These are phyloP conservation scores for Rachicladosporium sp. DNA, from an alignment of 2,329 filamentous ascomycete genomes.

Conservation along the genomic window DNA sequence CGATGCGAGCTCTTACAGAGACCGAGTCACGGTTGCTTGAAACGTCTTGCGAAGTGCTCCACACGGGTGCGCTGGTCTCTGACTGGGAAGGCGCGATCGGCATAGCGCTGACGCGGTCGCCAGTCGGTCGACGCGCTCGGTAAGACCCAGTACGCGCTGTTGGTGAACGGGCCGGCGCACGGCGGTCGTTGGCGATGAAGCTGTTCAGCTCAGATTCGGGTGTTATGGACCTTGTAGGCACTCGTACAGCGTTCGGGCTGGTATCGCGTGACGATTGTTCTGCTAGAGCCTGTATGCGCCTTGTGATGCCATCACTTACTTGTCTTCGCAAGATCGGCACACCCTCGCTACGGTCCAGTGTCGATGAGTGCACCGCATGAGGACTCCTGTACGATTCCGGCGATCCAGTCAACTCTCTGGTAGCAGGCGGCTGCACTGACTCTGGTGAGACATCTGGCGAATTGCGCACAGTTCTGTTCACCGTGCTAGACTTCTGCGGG, in stretches of 20 bases:
- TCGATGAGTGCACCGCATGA: no score
- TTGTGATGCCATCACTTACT: slow-evolving; percentile 81
- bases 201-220: slow-evolving; percentile 7
- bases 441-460: no score
- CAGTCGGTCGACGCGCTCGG: background rate
- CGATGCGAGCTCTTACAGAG: slow-evolving; percentile 73
- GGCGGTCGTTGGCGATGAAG: slow-evolving; percentile 3
- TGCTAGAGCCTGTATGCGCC: slow-evolving; percentile 85
- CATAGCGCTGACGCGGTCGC: slow-evolving; percentile 7
- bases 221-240: slow-evolving; percentile 8
- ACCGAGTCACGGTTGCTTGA: slow-evolving; percentile 54
- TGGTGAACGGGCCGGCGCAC: slow-evolving; percentile 2
- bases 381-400: no score
- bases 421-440: no score
- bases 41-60: slow-evolving; percentile 28
- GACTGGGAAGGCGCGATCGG: slow-evolving; percentile 10
- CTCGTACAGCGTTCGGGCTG: slow-evolving; percentile 9
- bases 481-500: no score
- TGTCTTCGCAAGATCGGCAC: slow-evolving; percentile 36
- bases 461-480: no score
- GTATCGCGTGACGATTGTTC: slow-evolving; percentile 41
- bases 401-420: no score
- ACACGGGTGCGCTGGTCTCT: slow-evolving; percentile 21
- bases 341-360: no score
- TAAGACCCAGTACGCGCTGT: slow-evolving; percentile 2